Conservation (phyloP, 768 basidiomycete genomes). For the Hebeloma cylindrosporum region DNA sequence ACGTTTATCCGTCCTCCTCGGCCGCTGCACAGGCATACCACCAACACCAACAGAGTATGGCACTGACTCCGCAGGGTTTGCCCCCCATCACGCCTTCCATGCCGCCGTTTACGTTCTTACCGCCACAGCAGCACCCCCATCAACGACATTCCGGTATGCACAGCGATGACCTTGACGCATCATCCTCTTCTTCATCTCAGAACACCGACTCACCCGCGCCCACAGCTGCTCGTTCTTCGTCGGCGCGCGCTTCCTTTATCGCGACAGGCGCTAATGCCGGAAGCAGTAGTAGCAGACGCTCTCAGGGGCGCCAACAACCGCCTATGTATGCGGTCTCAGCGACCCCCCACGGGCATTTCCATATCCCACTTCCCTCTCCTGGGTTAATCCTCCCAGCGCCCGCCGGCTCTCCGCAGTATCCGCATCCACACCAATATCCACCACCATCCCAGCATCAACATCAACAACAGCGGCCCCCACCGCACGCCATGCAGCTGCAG, state of each 20-base stretch:
- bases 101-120: constrained; percentile 89
- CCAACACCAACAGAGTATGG: constrained; percentile 19
- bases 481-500: constrained; percentile 6
- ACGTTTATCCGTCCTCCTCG: constrained; percentile 15
- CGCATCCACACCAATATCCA: constrained; percentile 9
- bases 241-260: constrained; percentile 8
- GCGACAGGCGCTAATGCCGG: constrained; percentile 1
- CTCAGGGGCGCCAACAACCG: too few species aligned
- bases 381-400: constrained; percentile 26
- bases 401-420: too few species aligned
- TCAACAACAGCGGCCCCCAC: constrained; percentile 12
- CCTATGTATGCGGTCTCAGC: neutral
- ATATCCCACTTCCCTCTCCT: constrained; percentile 58
- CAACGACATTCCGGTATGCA: neutral
- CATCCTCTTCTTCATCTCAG: neutral
- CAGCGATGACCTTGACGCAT: neutral
- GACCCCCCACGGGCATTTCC: constrained; percentile 68
- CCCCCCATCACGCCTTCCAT: constrained; percentile 96
- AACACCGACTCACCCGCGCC: neutral
- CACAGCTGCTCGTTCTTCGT: constrained; percentile 5
- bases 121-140: constrained; percentile 37
- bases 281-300: too few species aligned
- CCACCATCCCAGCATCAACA: constrained; percentile 11
- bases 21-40: constrained; percentile 9
- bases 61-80: constrained; percentile 75